These are phyloP conservation scores for Dioscorea dumetorum DNA, from an alignment of 106 monocot species.

Conservation along the genomic window DNA sequence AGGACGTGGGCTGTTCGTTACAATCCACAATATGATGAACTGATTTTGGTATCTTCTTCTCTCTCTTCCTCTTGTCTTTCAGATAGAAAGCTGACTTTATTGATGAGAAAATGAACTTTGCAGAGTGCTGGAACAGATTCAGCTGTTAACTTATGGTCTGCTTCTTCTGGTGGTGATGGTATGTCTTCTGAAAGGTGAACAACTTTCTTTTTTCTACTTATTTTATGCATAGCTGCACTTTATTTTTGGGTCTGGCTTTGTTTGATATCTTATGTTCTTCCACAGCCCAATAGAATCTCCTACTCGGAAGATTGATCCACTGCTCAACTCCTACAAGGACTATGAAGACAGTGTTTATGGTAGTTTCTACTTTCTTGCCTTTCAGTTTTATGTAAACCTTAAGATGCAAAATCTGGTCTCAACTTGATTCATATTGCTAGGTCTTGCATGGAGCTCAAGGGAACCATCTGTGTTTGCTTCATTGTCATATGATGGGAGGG, in stretches of 20 bases:
- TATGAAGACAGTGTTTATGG: conserved; percentile 99
- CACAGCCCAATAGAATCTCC: conserved; percentile 58
- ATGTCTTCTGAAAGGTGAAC: conserved; percentile 50
- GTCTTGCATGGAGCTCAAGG: conserved; percentile 84
- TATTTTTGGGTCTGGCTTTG: neutral
- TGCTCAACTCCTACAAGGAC: conserved; percentile 78
- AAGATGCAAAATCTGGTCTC: conserved; percentile 9
- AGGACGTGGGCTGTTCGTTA: conserved; percentile 91
- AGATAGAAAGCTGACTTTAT: conserved; percentile 1
- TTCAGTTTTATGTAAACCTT: conserved; percentile 2
- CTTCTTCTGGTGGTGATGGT: conserved; percentile 26
- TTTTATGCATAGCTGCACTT: neutral
- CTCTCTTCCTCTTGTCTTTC: conserved; percentile 5
- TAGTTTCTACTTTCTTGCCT: conserved; percentile 19
- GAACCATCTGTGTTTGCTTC: conserved; percentile 86
- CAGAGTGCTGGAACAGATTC: conserved; percentile 99
- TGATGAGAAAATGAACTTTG: conserved; percentile 19
- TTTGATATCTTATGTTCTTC: conserved; percentile 1
- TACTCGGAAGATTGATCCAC: conserved; percentile 41
- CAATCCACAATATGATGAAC: conserved; percentile 77
- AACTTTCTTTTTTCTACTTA: neutral
- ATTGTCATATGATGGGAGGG: conserved; percentile 95
- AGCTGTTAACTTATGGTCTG: conserved; percentile 83
- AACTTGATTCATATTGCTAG: conserved; percentile 22
- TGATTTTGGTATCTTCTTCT: conserved; percentile 71